A percentile compares a stretch with the other conserved stretches of the same genome.
These are phyloP conservation scores for Zanthoxylum bungeanum DNA, from an alignment of 345 rosid species.

Conservation along the genomic window DNA sequence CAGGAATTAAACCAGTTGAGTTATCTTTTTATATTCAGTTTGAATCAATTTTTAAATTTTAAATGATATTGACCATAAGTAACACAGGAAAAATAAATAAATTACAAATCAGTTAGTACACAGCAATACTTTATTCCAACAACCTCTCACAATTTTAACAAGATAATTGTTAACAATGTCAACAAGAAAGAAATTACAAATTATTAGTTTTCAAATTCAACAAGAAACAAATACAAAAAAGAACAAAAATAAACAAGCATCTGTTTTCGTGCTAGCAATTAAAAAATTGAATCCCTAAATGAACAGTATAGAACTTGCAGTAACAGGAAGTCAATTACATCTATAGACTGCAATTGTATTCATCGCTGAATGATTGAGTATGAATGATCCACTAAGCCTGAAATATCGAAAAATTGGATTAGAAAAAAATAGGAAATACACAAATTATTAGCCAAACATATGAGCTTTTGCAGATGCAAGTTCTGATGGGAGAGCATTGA, in stretches of 20 bases:
- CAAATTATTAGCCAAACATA: too few species aligned
- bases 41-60: too few species aligned
- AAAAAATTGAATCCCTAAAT: not conserved
- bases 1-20: too few species aligned
- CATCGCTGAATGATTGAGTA: not conserved
- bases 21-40: too few species aligned
- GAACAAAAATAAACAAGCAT: not conserved
- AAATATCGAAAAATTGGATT: not conserved
- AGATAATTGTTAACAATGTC: not conserved
- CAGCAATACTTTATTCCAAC: too few species aligned
- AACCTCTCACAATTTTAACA: not conserved
- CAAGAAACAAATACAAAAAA: not conserved
- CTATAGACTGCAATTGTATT: not conserved
- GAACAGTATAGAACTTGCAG: slow-evolving; percentile 6
- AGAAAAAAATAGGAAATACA: not conserved
- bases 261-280: not conserved
- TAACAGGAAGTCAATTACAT: slow-evolving; percentile 24
- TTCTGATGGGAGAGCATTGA: too few species aligned
- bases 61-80: too few species aligned
- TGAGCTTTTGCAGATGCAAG: too few species aligned
- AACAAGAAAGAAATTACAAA: not conserved
- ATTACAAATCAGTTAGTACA: too few species aligned
- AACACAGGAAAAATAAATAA: too few species aligned
- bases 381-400: slow-evolving; percentile 4
- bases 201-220: not conserved